Base-by-base conservation (phyloP, 305 asterid genomes). In the Rubia balearica region DNA sequence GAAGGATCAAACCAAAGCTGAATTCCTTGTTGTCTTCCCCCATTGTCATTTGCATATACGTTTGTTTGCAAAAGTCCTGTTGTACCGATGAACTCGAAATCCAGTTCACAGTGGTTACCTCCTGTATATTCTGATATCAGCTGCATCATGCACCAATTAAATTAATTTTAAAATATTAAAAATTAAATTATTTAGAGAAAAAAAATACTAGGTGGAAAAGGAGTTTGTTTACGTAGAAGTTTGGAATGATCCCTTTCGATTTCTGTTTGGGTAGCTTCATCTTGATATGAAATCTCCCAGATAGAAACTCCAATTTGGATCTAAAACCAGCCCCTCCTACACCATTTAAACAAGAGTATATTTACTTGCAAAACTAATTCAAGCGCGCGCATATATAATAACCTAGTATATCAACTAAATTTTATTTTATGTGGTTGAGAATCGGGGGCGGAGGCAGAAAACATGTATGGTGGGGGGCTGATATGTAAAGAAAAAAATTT, bases 241-340 rank as follows among this genome's bases (percentile, higher is more conserved):
- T 3, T 41, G 89, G 71, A 55, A 79, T 59, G 36, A 83, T 11
- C 51, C 89, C 89, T 70, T 74, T 76, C 1, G 91, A 81, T 49
- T 13, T 21, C 62, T 56, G 14, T 8, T 56, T 56, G 0, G 62
- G 62, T 19, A 21, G 21, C 62, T 56, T 56, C 62, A 56, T 8
- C 62, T 17, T 40, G 75, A 7, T 80, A 64, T 13, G 89, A 79
- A 61, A 77, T 49, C 67, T 87, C 80, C 92, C 89, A 0, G 86
- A 87, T 8, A 72, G 75, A 8, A 68, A 87, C 0, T 76, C 76
- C 61, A 13, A 60, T 13, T 75, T 81, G 10, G 92, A 87, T 70
- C 71, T 79, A 74, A 84, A 87, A 69, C 92, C 92, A 72, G 86
- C 83, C 2, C n/a, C n/a, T n/a, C 88, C 91, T 74, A 65, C 68